Conservation (phyloP, 805 yeast genomes). For the Monosporozyma servazzii region DNA sequence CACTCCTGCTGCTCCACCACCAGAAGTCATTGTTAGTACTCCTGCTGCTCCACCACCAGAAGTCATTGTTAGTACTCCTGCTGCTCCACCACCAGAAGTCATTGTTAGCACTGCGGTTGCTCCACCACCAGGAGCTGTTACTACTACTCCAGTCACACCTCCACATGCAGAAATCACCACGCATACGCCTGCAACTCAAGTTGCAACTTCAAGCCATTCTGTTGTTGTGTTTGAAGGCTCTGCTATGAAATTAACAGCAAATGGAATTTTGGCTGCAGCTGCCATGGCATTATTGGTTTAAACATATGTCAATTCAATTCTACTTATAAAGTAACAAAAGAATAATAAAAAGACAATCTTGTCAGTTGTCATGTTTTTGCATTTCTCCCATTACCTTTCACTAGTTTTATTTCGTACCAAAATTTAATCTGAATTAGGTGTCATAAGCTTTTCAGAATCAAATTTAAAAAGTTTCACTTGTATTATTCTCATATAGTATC, state of each 20-base stretch:
- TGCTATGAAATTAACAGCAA: background rate
- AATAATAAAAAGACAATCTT: background rate
- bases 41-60: conserved; percentile 1
- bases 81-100: background rate
- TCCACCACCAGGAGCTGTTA: background rate
- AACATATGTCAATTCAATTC: background rate
- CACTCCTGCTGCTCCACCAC: background rate
- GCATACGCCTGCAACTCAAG: background rate
- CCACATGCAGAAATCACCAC: no score
- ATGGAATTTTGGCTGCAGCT: background rate
- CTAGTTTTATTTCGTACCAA: background rate
- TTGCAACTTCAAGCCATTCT: background rate
- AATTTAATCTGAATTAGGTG: background rate
- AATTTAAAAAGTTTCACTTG: background rate
- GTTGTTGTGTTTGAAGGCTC: conserved; percentile 1
- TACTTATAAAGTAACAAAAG: background rate
- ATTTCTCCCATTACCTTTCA: background rate
- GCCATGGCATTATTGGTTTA: conserved; percentile 1
- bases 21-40: background rate
- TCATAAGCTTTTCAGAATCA: background rate
- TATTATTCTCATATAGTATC: background rate
- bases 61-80: background rate
- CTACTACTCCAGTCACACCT: background rate
- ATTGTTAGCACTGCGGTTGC: background rate
- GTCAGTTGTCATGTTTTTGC: background rate